Conservation (phyloP, 2,329 filamentous ascomycete species). For the Lasiodiplodia hormozganensis region DNA sequence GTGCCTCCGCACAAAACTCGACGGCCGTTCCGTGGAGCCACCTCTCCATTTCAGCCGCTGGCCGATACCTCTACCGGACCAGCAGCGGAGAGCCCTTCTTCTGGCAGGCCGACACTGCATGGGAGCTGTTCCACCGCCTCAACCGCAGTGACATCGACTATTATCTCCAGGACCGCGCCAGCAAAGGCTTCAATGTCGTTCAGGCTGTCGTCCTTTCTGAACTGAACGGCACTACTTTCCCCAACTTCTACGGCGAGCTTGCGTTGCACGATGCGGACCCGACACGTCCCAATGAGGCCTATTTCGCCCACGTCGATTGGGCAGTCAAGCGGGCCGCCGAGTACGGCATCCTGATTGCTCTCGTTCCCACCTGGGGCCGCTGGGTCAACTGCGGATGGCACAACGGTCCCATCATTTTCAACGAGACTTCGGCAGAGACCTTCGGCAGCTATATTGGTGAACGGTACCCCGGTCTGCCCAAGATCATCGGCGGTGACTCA, state of each 20-base stretch:
- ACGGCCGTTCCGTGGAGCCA: neutral
- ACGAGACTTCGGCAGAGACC: neutral
- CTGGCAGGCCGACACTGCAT: conserved; percentile 13
- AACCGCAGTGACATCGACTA: conserved; percentile 7
- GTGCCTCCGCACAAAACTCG: neutral
- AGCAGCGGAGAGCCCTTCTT: conserved; percentile 11
- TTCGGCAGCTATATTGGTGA: neutral
- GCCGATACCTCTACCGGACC: conserved; percentile 14
- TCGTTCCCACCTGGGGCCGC: conserved; percentile 19
- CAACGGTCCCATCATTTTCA: conserved; percentile 8
- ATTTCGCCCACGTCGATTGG: conserved; percentile 14
- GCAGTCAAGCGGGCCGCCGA: neutral
- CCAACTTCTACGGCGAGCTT: conserved; percentile 22
- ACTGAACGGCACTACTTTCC: neutral
- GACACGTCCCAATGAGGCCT: neutral
- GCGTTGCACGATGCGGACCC: conserved; percentile 10
- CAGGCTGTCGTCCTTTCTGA: conserved; percentile 18
- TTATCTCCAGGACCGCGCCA: conserved; percentile 12
- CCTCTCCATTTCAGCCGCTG: conserved; percentile 2
- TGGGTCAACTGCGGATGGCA: conserved; percentile 18
- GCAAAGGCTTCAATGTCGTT: conserved; percentile 20
- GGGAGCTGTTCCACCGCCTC: conserved; percentile 26
- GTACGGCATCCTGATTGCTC: conserved; percentile 15
- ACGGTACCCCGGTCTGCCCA: conserved; percentile 13
- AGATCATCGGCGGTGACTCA: conserved; percentile 9